phyloP scores from a whole-genome alignment of 2,329 filamentous ascomycete species.

The Hypomyces rosellus region DNA sequence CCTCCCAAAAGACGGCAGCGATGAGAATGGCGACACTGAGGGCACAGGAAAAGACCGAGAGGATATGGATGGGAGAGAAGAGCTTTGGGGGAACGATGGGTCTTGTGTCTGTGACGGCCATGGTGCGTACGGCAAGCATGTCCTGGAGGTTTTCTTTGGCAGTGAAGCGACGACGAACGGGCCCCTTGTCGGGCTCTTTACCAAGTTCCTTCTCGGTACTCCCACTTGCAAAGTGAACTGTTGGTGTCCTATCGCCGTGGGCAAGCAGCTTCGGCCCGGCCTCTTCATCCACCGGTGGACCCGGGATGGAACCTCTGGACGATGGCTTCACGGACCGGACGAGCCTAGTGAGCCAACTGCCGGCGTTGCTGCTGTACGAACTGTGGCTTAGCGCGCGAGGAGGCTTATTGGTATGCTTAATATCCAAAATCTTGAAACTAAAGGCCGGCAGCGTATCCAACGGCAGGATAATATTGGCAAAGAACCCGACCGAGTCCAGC shows the following conservation, averaged over 20 bases:
- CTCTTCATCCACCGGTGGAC: no score
- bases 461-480: conserved; percentile 54
- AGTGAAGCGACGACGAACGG: conserved; percentile 24
- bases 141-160: conserved; percentile 36
- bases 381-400: conserved; percentile 6
- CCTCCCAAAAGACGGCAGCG: conserved; percentile 33
- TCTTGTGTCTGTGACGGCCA: conserved; percentile 29
- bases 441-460: conserved; percentile 44
- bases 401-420: conserved; percentile 35
- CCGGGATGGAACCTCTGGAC: no score
- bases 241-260: no score
- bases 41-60: conserved; percentile 45
- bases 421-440: conserved; percentile 42
- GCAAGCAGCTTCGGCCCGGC: no score
- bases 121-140: conserved; percentile 36
- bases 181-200: not conserved
- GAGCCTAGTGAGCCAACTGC: no score
- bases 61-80: conserved; percentile 47
- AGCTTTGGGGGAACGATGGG: conserved; percentile 43
- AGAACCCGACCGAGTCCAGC: conserved; percentile 52
- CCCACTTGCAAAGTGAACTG: not conserved
- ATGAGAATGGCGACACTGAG: conserved; percentile 43
- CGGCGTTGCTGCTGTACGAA: not conserved
- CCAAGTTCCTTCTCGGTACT: conserved; percentile 1
- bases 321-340: no score